Conservation (phyloP, 108 stramenopile species). For the Nitzschia inconspicua region DNA sequence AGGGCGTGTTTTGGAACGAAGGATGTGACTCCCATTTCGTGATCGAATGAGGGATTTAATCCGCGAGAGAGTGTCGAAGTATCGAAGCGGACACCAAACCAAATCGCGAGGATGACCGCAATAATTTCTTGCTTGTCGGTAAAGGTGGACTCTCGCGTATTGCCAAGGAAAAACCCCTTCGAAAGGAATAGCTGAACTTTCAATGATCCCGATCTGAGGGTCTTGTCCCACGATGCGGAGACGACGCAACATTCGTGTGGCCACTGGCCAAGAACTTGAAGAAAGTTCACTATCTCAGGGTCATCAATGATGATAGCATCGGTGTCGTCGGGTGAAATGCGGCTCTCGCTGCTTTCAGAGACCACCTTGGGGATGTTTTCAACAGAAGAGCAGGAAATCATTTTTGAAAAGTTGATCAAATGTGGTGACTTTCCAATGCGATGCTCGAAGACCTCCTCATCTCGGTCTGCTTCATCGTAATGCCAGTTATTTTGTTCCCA, state of each 20-base stretch:
- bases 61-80: too few species aligned
- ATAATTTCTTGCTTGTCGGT: too few species aligned
- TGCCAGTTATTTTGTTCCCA: slow-evolving; percentile 29
- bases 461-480: slow-evolving; percentile 26
- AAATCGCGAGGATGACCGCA: too few species aligned
- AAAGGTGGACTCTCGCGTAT: too few species aligned
- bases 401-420: not conserved
- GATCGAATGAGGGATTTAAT: too few species aligned
- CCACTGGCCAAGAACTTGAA: not conserved
- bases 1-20: too few species aligned
- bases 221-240: slow-evolving; percentile 3
- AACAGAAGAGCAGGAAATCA: not conserved
- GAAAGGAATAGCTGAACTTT: not conserved
- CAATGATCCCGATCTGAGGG: not conserved
- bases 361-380: not conserved
- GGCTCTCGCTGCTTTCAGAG: not conserved
- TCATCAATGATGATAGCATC: slow-evolving; percentile 1
- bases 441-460: slow-evolving; percentile 30
- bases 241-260: not conserved
- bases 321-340: not conserved
- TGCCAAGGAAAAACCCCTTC: not conserved
- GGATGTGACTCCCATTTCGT: too few species aligned
- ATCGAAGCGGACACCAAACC: too few species aligned
- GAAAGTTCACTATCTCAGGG: not conserved
- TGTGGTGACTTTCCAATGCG: slow-evolving; percentile 24